Evolutionary conservation across 176 grass and related monocot species (phyloP).

Genomic region (Musa itinerans): DNA sequence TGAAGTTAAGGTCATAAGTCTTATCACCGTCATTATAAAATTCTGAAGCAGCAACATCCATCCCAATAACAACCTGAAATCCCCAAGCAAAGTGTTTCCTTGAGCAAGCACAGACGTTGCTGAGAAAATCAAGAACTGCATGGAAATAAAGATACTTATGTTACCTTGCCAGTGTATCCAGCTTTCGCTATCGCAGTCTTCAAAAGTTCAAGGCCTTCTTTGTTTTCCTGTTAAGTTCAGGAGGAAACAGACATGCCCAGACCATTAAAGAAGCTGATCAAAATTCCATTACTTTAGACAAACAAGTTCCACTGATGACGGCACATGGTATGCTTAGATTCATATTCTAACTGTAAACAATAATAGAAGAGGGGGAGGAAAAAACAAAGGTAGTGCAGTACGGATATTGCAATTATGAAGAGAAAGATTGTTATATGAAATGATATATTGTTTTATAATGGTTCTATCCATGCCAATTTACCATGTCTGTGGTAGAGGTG

Average conservation of each 20-base stretch:
- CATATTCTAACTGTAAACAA: background rate
- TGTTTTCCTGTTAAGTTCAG: conserved; percentile 61
- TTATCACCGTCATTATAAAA: conserved; percentile 64
- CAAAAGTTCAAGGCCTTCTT: conserved; percentile 87
- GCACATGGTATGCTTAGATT: background rate
- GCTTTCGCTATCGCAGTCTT: conserved; percentile 89
- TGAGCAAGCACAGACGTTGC: background rate
- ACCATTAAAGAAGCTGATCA: background rate
- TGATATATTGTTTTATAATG: no score
- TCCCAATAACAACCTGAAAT: conserved; percentile 75
- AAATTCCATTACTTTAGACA: background rate
- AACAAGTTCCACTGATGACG: background rate
- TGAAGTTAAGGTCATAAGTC: conserved; percentile 88
- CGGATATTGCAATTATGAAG: no score
- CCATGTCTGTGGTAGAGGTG: background rate
- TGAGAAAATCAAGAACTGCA: background rate
- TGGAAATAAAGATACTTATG: background rate
- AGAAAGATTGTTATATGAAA: no score
- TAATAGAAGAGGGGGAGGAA: background rate
- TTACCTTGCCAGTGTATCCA: conserved; percentile 86
- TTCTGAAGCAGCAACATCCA: conserved; percentile 96
- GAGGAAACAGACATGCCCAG: background rate
- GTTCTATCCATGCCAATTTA: no score
- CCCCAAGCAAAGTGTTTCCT: background rate
- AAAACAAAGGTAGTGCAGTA: no score